These are phyloP conservation scores for Flaveria ramosissima DNA, from an alignment of 129 eudicot species.

Conservation along the genomic window DNA sequence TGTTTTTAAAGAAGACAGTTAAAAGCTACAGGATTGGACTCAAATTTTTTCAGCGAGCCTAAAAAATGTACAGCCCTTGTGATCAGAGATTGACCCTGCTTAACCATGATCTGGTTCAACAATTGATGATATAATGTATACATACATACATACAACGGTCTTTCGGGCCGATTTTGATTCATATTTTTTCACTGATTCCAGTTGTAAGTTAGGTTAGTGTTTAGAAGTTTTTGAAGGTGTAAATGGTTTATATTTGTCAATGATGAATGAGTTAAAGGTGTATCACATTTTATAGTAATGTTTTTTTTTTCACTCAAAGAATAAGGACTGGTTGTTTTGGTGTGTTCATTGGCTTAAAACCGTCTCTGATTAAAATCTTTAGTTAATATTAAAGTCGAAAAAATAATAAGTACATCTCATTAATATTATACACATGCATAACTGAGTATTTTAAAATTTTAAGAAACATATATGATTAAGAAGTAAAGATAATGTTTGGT, in stretches of 20 bases:
- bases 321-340: background rate
- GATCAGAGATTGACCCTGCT: background rate
- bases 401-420: no score
- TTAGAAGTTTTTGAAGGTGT: constrained; percentile 31
- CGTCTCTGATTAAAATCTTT: no score
- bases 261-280: constrained; percentile 26
- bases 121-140: constrained; percentile 22
- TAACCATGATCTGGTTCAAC: constrained; percentile 14
- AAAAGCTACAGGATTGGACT: constrained; percentile 28
- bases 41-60: constrained; percentile 37
- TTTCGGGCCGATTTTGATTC: constrained; percentile 26
- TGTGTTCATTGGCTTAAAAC: background rate
- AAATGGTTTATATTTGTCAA: constrained; percentile 19
- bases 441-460: no score
- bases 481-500: no score
- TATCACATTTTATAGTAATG: background rate
- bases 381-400: no score
- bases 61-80: constrained; percentile 33
- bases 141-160: constrained; percentile 20
- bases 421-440: no score
- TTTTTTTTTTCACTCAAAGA: background rate
- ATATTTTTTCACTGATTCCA: constrained; percentile 20
- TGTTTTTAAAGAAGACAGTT: constrained; percentile 59
- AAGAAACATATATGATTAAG: no score
- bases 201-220: constrained; percentile 23